phyloP scores from a whole-genome alignment of 1,139 yeast genomes.

The Suhomyces panamericanus region DNA sequence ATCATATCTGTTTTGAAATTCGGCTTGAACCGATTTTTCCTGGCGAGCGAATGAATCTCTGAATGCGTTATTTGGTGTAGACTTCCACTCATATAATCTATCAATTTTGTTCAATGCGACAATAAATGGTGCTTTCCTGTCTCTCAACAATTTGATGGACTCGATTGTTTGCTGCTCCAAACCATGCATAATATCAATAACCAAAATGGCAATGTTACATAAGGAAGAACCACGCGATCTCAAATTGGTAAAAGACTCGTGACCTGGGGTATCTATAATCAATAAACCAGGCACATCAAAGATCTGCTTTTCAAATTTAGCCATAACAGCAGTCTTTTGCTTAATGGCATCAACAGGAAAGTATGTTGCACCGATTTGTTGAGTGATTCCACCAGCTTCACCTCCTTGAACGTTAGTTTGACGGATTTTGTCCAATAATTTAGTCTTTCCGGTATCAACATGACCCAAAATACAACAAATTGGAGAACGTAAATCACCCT shows the following conservation, averaged over 20 bases:
- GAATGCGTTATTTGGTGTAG: conserved; percentile 88
- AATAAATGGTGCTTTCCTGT: conserved; percentile 95
- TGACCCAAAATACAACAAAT: conserved; percentile 99
- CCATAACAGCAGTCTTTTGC: conserved; percentile 89
- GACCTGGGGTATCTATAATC: conserved; percentile 98
- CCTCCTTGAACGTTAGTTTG: conserved; percentile 99
- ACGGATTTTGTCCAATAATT: conserved; percentile 92
- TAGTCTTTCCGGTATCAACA: conserved; percentile 99
- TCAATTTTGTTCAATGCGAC: conserved; percentile 97
- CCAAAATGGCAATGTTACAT: conserved; percentile 98
- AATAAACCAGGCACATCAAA: conserved; percentile 96
- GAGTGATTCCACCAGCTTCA: conserved; percentile 99
- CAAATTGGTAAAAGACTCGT: conserved; percentile 96
- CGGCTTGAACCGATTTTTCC: conserved; percentile 80
- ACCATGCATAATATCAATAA: conserved; percentile 98
- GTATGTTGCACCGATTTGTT: conserved; percentile 99
- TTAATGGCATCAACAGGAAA: conserved; percentile 95
- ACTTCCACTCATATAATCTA: conserved; percentile 93
- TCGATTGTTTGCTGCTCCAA: conserved; percentile 96
- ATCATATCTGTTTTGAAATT: conserved; percentile 84
- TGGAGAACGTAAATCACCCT: conserved; percentile 84
- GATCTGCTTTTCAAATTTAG: conserved; percentile 75
- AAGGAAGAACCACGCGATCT: conserved; percentile 98
- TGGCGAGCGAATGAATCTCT: conserved; percentile 89
- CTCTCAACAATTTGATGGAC: conserved; percentile 87